A percentile compares a stretch with the other conserved stretches of the same genome.
These are phyloP conservation scores for Penicilliopsis zonata DNA, from an alignment of 495 filamentous ascomycete genomes.

Conservation along the genomic window DNA sequence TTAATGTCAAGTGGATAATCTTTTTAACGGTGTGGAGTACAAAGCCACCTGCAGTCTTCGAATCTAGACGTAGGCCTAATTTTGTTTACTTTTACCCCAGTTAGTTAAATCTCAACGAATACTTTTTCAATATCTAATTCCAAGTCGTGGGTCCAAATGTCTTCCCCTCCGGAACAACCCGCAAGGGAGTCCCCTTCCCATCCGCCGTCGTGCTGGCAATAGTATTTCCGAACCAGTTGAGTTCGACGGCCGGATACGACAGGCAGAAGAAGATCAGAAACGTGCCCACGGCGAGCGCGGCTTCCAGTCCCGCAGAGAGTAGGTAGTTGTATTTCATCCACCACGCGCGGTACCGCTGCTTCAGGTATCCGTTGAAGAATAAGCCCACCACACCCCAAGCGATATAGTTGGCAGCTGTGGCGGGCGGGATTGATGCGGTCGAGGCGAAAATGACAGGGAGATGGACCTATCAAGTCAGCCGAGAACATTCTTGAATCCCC, in stretches of 20 bases:
- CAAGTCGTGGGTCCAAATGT: neutral
- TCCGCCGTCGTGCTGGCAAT: slow-evolving; percentile 35
- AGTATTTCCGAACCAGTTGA: slow-evolving; percentile 60
- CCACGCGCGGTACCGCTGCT: slow-evolving; percentile 4
- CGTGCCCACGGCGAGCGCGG: slow-evolving; percentile 49
- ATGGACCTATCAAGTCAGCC: slow-evolving; percentile 27
- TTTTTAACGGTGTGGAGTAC: too few species aligned
- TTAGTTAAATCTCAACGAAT: too few species aligned
- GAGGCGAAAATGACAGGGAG: slow-evolving; percentile 47
- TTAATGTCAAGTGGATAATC: too few species aligned
- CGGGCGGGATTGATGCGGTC: slow-evolving; percentile 38
- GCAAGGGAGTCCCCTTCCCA: slow-evolving; percentile 30
- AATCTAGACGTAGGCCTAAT: too few species aligned
- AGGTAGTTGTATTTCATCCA: slow-evolving; percentile 34
- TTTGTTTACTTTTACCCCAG: too few species aligned
- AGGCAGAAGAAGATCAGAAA: slow-evolving; percentile 59
- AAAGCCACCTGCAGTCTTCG: too few species aligned
- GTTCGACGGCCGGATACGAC: slow-evolving; percentile 46
- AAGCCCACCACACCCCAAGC: slow-evolving; percentile 44
- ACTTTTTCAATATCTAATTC: too few species aligned
- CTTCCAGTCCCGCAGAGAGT: slow-evolving; percentile 47
- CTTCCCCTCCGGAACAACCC: slow-evolving; percentile 13
- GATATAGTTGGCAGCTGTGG: slow-evolving; percentile 44
- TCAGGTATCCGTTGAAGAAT: slow-evolving; percentile 21
- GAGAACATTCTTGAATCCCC: slow-evolving; percentile 26